These are phyloP conservation scores for Botrytis galanthina DNA, from an alignment of 2,329 filamentous ascomycete species.

Conservation along the genomic window DNA sequence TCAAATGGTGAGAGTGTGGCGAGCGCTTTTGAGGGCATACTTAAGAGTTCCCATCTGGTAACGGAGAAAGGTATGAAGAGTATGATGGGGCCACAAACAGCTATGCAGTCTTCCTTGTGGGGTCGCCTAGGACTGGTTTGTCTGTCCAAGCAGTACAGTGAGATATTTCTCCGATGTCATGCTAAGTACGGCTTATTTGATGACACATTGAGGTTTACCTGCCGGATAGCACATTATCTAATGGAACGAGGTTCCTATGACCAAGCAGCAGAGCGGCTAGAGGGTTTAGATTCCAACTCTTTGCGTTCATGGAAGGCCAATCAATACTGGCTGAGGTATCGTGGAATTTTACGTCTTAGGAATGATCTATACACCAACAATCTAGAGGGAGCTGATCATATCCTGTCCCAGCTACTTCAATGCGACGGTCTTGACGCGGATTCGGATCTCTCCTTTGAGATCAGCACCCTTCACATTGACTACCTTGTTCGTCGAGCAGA, in stretches of 20 bases:
- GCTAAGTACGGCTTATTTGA: constrained; percentile 63
- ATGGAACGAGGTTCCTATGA: constrained; percentile 68
- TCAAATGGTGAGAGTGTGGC: constrained; percentile 65
- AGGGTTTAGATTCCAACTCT: constrained; percentile 57
- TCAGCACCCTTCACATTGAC: constrained; percentile 60
- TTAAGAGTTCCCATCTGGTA: constrained; percentile 79
- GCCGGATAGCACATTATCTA: constrained; percentile 66
- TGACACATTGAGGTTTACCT: constrained; percentile 73
- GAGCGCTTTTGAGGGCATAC: constrained; percentile 70
- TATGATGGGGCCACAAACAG: constrained; percentile 70
- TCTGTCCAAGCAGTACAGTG: constrained; percentile 59
- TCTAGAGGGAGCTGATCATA: constrained; percentile 53
- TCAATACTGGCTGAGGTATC: constrained; percentile 69
- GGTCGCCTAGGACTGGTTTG: constrained; percentile 65
- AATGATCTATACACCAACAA: constrained; percentile 59
- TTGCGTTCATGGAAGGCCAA: constrained; percentile 73
- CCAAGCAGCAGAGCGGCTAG: constrained; percentile 60
- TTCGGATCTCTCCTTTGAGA: constrained; percentile 57
- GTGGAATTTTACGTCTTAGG: constrained; percentile 63
- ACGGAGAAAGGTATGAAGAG: constrained; percentile 71
- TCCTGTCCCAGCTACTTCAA: constrained; percentile 55
- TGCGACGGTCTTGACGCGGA: constrained; percentile 46
- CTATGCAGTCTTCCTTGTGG: constrained; percentile 72
- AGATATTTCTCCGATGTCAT: constrained; percentile 76
- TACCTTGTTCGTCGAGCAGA: constrained; percentile 53